Base-by-base conservation (phyloP, 331 rosid species). In the Quercus tomentella region DNA sequence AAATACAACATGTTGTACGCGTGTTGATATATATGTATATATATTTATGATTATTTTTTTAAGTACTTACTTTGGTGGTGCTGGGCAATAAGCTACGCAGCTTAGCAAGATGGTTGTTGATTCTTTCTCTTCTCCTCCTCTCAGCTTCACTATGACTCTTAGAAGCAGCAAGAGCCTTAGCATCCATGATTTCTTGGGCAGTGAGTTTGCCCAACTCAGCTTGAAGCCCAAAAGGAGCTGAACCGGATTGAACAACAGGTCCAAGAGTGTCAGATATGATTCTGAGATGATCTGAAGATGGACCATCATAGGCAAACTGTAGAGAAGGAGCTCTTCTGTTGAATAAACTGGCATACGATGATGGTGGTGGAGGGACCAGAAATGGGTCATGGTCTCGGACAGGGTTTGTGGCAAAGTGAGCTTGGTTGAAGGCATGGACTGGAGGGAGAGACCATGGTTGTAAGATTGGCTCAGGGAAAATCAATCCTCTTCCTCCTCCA, bases 61-160 rank as follows among this genome's bases (percentile, higher is more conserved):
- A 49, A 49, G 54, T 3, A 82, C 97, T 89, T 91, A 94, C 98
- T 87, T 94, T 94, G 80, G 98, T 92, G 70, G 96, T 92, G 87
- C 87, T 94, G 26, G 98, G 98, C 70, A 94, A 85, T 77, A 94
- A 81, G 87, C 97, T 94, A 5, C 98, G 89, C 33, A 94, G 83
- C 80, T 92, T 94, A n/a, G 97, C 97, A 21, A 94, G 97, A 63
- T 94, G 98, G 84, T 94, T 94, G 61, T 94, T 94, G 94, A 94
- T 94, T 84, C 98, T 87, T 83, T 94, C 98, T 84, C 98, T 87
- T 71, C 98, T 91, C 76, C 97, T 89, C 78, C 98, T 77, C 77
- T 94, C 98, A 55, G 98, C 98, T 56, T 94, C 98, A 76, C 97
- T 94, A 76, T 94, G 98, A 76, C 97, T 92, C 82, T 92, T 94